Conservation (phyloP, 306 rosid species). For the Gastrolobium villosum region DNA sequence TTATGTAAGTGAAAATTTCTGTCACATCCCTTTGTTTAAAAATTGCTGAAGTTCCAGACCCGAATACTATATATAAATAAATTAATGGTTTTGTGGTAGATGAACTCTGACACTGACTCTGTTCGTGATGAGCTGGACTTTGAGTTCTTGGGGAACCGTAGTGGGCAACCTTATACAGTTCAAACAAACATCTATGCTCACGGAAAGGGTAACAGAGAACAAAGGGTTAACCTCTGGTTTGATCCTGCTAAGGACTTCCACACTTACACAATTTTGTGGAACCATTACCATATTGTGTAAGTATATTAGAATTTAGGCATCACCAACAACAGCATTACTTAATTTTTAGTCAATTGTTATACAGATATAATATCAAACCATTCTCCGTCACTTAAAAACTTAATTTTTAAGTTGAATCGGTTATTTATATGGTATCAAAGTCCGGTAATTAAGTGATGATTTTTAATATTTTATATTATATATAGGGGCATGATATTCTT, state of each 20-base stretch:
- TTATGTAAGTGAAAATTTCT: slow-evolving; percentile 61
- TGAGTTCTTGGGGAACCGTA: slow-evolving; percentile 94
- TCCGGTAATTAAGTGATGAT: too few species aligned
- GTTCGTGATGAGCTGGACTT: slow-evolving; percentile 92
- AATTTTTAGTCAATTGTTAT: too few species aligned
- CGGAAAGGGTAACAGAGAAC: slow-evolving; percentile 89
- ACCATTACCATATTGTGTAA: slow-evolving; percentile 74
- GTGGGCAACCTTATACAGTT: slow-evolving; percentile 89
- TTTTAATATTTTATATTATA: too few species aligned
- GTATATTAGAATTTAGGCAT: slow-evolving; percentile 5
- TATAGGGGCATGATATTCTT: too few species aligned
- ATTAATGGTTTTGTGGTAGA: slow-evolving; percentile 46
- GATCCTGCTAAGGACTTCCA: slow-evolving; percentile 86
- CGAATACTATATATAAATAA: neutral
- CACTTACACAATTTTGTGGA: slow-evolving; percentile 86
- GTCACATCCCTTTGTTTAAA: neutral
- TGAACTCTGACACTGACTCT: slow-evolving; percentile 73
- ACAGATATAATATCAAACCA: too few species aligned
- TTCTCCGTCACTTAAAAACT: too few species aligned
- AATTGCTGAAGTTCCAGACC: too few species aligned
- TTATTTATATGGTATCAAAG: too few species aligned
- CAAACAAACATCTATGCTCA: slow-evolving; percentile 89
- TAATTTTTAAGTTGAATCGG: too few species aligned
- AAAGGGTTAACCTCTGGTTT: slow-evolving; percentile 94
- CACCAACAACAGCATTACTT: too few species aligned